These are phyloP conservation scores for Pestalotiopsis sp. DNA, from an alignment of 2,329 filamentous ascomycete species.

Conservation along the genomic window DNA sequence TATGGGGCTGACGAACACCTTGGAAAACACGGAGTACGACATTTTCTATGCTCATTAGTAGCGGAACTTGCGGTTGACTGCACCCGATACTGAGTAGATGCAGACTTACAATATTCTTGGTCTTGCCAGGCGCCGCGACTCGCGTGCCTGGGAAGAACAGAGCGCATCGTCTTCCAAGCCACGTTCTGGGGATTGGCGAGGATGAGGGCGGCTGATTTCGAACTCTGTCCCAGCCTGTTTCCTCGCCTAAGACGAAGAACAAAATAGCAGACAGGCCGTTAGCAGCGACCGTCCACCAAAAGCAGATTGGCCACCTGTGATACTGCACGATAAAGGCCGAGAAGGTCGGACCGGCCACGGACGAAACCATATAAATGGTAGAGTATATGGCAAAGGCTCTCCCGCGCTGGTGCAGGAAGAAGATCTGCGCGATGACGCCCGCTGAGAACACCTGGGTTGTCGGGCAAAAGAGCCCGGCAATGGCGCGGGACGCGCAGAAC, in stretches of 20 bases:
- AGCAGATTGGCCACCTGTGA: background rate
- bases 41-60: background rate
- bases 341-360: background rate
- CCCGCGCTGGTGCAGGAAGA: conserved; percentile 9
- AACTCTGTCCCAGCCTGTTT: background rate
- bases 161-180: background rate
- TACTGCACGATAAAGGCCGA: background rate
- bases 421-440: background rate
- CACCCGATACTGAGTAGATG: background rate
- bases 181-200: background rate
- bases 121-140: background rate
- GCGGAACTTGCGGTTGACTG: background rate
- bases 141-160: background rate
- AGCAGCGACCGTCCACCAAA: conserved; percentile 1
- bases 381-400: background rate
- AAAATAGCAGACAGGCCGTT: background rate
- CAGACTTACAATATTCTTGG: background rate
- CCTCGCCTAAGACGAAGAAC: background rate
- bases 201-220: background rate
- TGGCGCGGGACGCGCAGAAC: background rate
- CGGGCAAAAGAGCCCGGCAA: background rate
- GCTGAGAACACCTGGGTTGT: background rate
- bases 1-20: background rate
- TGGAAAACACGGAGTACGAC: background rate
- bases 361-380: background rate